Evolutionary conservation across 345 rosid genomes (phyloP).

Genomic region (Carallia brachiata): DNA sequence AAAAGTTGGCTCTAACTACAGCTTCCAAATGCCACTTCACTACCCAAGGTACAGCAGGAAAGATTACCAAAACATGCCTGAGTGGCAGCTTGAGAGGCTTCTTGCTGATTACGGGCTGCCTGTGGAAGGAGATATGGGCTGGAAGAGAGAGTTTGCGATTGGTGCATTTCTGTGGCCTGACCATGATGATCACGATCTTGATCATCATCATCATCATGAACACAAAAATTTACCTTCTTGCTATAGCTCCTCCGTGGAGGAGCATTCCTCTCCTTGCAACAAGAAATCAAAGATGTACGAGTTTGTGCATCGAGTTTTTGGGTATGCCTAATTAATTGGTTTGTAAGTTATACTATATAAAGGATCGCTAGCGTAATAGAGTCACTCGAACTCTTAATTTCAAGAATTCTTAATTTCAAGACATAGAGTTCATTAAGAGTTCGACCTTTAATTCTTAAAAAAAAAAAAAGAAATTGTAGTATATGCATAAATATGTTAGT

Average conservation of each 20-base stretch:
- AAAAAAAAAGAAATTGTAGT: too few relatives aligned
- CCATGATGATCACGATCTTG: not conserved
- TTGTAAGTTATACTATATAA: too few relatives aligned
- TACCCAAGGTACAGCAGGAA: conserved; percentile 53
- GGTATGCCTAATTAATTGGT: not conserved
- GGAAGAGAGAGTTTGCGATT: conserved; percentile 47
- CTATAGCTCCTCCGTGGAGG: not conserved
- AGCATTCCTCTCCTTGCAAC: not conserved
- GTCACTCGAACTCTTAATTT: too few relatives aligned
- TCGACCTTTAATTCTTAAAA: too few relatives aligned
- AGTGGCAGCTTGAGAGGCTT: conserved; percentile 55
- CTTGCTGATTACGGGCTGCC: conserved; percentile 53
- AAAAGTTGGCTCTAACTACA: not conserved
- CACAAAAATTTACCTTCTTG: not conserved
- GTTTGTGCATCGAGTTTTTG: not conserved
- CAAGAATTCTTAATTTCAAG: too few relatives aligned
- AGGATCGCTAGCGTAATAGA: too few relatives aligned
- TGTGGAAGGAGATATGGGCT: conserved; percentile 29
- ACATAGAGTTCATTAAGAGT: too few relatives aligned
- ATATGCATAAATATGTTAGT: not conserved
- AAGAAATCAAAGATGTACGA: not conserved
- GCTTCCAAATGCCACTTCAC: conserved; percentile 63
- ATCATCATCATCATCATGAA: not conserved
- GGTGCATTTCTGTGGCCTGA: conserved; percentile 62
- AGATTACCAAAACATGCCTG: conserved; percentile 56